Percentiles rank a stretch among this genome's conserved stretches.
Conservation (phyloP, 2,329 filamentous ascomycete genomes). For the Cercospora sp. region DNA sequence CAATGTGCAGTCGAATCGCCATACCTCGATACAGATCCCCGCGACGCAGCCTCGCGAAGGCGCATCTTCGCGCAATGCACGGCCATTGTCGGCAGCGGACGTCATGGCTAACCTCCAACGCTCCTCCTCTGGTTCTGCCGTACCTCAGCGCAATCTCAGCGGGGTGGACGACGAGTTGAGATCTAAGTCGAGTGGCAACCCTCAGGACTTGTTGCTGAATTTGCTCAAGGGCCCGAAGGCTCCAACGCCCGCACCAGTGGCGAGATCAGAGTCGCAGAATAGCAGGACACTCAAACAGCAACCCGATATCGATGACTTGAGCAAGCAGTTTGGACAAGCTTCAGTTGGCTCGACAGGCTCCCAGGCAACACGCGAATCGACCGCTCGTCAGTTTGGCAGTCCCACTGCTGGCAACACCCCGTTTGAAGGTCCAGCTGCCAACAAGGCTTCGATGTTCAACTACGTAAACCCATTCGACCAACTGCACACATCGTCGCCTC, state of each 20-base stretch:
- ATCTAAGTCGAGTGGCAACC: slow-evolving; percentile 30
- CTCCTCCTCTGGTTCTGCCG: slow-evolving; percentile 42
- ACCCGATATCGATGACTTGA: slow-evolving; percentile 43
- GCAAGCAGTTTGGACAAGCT: slow-evolving; percentile 48
- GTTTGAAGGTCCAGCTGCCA: slow-evolving; percentile 45
- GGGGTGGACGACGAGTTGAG: slow-evolving; percentile 34
- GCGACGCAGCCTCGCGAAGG: slow-evolving; percentile 21
- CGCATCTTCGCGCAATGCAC: slow-evolving; percentile 13
- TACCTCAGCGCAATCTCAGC: slow-evolving; percentile 36
- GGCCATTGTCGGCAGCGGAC: slow-evolving; percentile 56
- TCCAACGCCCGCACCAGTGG: slow-evolving; percentile 37
- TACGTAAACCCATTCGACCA: slow-evolving; percentile 74
- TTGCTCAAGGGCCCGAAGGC: slow-evolving; percentile 68
- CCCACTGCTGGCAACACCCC: slow-evolving; percentile 32
- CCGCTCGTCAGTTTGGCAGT: slow-evolving; percentile 36
- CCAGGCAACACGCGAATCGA: slow-evolving; percentile 29
- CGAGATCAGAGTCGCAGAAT: slow-evolving; percentile 30
- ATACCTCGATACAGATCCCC: slow-evolving; percentile 25
- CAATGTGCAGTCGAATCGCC: slow-evolving; percentile 31
- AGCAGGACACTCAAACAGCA: slow-evolving; percentile 21
- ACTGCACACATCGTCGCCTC: slow-evolving; percentile 65
- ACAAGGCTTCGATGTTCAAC: slow-evolving; percentile 57
- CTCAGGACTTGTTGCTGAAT: slow-evolving; percentile 80
- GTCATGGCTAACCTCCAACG: slow-evolving; percentile 58
- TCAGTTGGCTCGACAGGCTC: slow-evolving; percentile 43